A percentile compares a stretch with the other conserved stretches of the same genome.
These are phyloP conservation scores for Psilocybe mexicana DNA, from an alignment of 1,284 basidiomycete genomes.

Conservation along the genomic window DNA sequence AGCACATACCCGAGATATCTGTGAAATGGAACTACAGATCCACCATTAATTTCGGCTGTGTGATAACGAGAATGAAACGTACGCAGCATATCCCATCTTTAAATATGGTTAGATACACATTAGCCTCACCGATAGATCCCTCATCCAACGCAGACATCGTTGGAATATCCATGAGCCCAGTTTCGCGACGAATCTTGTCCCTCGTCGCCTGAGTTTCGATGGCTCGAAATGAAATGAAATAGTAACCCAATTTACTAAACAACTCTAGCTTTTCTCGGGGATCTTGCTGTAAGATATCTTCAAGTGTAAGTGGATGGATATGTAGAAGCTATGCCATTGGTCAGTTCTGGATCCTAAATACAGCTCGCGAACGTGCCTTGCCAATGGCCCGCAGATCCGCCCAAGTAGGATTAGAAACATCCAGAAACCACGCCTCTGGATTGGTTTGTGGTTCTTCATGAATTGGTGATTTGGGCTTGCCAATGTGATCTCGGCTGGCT, in stretches of 20 bases:
- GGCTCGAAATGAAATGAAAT: constrained; percentile 89
- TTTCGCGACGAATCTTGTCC: constrained; percentile 37
- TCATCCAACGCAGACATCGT: constrained; percentile 33
- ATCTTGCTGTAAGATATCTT: constrained; percentile 95
- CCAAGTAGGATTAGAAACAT: constrained; percentile 89
- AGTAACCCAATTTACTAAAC: constrained; percentile 90
- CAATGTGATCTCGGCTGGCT: constrained; percentile 6
- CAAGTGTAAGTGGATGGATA: constrained; percentile 91
- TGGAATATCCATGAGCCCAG: constrained; percentile 27
- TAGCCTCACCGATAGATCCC: constrained; percentile 71
- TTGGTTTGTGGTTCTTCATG: constrained; percentile 23
- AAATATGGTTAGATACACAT: constrained; percentile 90
- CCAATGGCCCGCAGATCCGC: constrained; percentile 88
- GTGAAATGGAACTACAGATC: constrained; percentile 84
- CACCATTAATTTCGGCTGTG: constrained; percentile 2
- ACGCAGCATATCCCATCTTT: constrained; percentile 88
- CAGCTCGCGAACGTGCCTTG: constrained; percentile 52
- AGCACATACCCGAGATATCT: constrained; percentile 66
- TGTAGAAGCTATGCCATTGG: constrained; percentile 65
- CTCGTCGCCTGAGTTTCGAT: constrained; percentile 62
- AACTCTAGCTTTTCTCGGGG: constrained; percentile 91
- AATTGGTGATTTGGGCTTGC: constrained; percentile 10
- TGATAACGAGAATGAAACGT: constrained; percentile 22
- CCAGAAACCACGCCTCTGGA: constrained; percentile 85
- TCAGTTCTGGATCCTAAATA: not conserved